Evolutionary conservation across 805 yeast genomes (phyloP), one percentile per base, ranked within the genome.

Genomic region (Candida ficus): DNA sequence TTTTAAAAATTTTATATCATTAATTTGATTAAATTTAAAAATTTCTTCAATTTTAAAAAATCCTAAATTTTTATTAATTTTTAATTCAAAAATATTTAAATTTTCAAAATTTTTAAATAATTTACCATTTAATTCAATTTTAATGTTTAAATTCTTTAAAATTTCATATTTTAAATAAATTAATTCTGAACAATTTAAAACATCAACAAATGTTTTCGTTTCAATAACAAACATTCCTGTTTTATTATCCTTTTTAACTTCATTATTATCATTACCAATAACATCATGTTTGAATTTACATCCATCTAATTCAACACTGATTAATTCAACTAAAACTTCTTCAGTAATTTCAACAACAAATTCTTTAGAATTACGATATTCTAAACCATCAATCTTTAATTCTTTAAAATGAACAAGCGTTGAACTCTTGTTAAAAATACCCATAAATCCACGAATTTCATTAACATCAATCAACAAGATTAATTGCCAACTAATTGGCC

Each of bases 401-500:
- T 41, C 44, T 32, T 41, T 41, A 26, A 32, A 41, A 33, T 48
- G 53, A 9, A 44, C 47, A 28, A 49, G 22, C 19, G 38, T 11
- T 10, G 20, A 14, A n/a, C 5, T 21, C 7, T 34, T 28, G 26
- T 39, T 50, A 13, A 60, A 50, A n/a, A 64, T 61, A n/a, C 62
- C 64, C 19, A 67, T 63, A 37, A 51, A 63, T 43, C 64, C 57
- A 22, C 50, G 50, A 10, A 62, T 56, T 10, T 52, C 42, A 26
- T 29, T 50, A 5, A 54, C 45, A 14, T 57, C 57, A 16, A 61
- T 47, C 0, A 61, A 52, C 1, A 66, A 57, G 3, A 66, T 54
- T 19, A 69, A 49, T 39, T 58, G 63, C 73, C 73, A 69, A 29
- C 61, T 59, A 1, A 49, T 37, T 0, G 70, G 58, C 71, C 70